Percentiles rank a stretch among this genome's conserved stretches.
Conservation (phyloP, 805 yeast genomes). For the Candida caryicola region DNA sequence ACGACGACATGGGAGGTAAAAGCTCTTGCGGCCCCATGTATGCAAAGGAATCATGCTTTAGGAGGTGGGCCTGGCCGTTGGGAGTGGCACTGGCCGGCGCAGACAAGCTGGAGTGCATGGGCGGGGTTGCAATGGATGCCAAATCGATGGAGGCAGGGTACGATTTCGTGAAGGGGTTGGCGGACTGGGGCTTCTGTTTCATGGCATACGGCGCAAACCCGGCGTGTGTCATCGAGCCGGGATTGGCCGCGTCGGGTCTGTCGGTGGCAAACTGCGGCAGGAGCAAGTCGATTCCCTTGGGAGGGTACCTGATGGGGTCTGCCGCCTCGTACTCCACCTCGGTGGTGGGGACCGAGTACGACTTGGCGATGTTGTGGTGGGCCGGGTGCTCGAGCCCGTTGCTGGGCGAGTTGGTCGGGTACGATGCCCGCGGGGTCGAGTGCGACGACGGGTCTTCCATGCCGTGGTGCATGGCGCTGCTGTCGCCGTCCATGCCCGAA, state of each 20-base stretch:
- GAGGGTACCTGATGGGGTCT: neutral
- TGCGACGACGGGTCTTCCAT: conserved; percentile 5
- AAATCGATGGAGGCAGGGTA: conserved; percentile 52
- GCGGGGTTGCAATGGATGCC: conserved; percentile 47
- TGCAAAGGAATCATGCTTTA: neutral
- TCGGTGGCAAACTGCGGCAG: conserved; percentile 23
- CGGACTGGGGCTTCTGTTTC: conserved; percentile 7
- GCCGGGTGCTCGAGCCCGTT: conserved; percentile 2
- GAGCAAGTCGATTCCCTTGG: conserved; percentile 21
- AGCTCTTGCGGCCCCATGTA: conserved; percentile 10
- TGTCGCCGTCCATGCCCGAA: neutral
- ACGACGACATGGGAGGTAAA: conserved; percentile 36
- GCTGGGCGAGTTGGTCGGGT: conserved; percentile 9
- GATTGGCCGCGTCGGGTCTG: neutral
- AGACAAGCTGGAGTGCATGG: conserved; percentile 13
- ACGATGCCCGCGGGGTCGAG: conserved; percentile 15
- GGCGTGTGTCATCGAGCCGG: neutral
- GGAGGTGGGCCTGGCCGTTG: neutral
- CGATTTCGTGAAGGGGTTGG: conserved; percentile 29
- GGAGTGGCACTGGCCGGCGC: conserved; percentile 11
- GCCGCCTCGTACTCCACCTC: conserved; percentile 1
- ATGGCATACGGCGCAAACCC: neutral
- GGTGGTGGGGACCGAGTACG: conserved; percentile 12
- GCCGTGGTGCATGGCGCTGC: conserved; percentile 1
- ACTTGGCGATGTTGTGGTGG: conserved; percentile 6